phyloP scores from a whole-genome alignment of 2,329 filamentous ascomycete genomes.

The Xylaria multiplex region DNA sequence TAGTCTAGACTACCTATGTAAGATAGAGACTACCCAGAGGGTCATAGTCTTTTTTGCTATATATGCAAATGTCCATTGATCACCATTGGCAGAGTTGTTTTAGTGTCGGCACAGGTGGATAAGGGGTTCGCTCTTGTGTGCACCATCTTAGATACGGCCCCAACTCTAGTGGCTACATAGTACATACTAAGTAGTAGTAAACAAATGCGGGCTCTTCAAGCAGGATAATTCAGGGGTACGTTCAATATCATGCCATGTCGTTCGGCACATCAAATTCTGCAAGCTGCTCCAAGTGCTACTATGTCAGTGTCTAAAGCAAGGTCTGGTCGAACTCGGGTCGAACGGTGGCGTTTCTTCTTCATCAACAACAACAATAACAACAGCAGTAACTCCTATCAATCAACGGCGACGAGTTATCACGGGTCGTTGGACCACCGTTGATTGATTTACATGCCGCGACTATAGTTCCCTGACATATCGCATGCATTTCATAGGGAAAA shows the following conservation, averaged over 20 bases:
- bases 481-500: not conserved
- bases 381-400: not conserved
- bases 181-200: slow-evolving; percentile 5
- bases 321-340: too few relatives aligned
- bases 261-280: too few relatives aligned
- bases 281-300: too few relatives aligned
- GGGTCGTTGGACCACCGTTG: not conserved
- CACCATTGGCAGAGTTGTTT: slow-evolving; percentile 1
- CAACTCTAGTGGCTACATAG: slow-evolving; percentile 10
- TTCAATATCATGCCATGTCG: not conserved
- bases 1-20: too few relatives aligned
- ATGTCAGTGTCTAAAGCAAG: too few relatives aligned
- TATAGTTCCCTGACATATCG: not conserved
- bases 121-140: slow-evolving; percentile 24
- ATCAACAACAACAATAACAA: not conserved
- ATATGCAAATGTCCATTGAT: not conserved
- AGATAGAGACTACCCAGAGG: too few relatives aligned
- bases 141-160: not conserved
- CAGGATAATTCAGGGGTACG: slow-evolving; percentile 22
- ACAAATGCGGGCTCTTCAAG: slow-evolving; percentile 9
- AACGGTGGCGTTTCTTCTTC: not conserved
- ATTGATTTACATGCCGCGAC: slow-evolving; percentile 8
- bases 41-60: not conserved
- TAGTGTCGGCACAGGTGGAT: slow-evolving; percentile 24
- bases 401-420: not conserved